These are phyloP conservation scores for Emydomyces testavorans DNA, from an alignment of 2,329 filamentous ascomycete species.

Conservation along the genomic window DNA sequence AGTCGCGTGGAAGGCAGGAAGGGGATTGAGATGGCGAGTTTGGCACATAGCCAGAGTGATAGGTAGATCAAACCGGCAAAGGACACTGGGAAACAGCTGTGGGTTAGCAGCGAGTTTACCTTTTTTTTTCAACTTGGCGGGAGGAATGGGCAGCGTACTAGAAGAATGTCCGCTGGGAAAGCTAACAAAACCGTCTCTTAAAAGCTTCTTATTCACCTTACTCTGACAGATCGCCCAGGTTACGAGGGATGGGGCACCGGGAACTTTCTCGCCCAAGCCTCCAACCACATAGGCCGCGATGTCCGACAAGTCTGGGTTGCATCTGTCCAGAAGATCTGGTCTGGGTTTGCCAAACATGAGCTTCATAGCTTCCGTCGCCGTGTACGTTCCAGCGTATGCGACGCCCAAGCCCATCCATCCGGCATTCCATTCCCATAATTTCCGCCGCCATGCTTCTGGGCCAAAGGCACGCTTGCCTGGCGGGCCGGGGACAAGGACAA, in stretches of 20 bases:
- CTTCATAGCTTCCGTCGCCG: conserved; percentile 80
- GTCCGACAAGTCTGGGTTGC: conserved; percentile 59
- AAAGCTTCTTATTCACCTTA: conserved; percentile 42
- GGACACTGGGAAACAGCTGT: conserved; percentile 39
- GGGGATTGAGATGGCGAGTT: conserved; percentile 39
- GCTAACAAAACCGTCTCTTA: conserved; percentile 73
- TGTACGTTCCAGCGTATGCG: conserved; percentile 58
- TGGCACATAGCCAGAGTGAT: conserved; percentile 67
- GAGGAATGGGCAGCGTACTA: conserved; percentile 32
- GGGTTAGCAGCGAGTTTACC: conserved; percentile 12
- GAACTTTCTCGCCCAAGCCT: conserved; percentile 43
- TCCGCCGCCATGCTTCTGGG: conserved; percentile 55
- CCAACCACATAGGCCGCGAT: conserved; percentile 52
- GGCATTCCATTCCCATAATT: conserved; percentile 81
- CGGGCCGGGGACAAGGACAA: conserved; percentile 60
- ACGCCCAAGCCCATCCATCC: conserved; percentile 74
- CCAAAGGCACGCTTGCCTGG: conserved; percentile 43
- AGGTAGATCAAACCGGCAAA: conserved; percentile 76
- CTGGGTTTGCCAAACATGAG: conserved; percentile 55
- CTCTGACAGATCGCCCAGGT: conserved; percentile 65
- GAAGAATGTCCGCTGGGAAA: conserved; percentile 71
- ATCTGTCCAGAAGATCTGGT: conserved; percentile 56
- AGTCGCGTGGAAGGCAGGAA: conserved; percentile 24
- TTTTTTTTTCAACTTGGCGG: background rate
- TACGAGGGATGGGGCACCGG: conserved; percentile 56